Percentiles rank a stretch among this genome's conserved stretches.
Conservation (phyloP, 1,284 basidiomycete species). For the Agroathelia rolfsii region DNA sequence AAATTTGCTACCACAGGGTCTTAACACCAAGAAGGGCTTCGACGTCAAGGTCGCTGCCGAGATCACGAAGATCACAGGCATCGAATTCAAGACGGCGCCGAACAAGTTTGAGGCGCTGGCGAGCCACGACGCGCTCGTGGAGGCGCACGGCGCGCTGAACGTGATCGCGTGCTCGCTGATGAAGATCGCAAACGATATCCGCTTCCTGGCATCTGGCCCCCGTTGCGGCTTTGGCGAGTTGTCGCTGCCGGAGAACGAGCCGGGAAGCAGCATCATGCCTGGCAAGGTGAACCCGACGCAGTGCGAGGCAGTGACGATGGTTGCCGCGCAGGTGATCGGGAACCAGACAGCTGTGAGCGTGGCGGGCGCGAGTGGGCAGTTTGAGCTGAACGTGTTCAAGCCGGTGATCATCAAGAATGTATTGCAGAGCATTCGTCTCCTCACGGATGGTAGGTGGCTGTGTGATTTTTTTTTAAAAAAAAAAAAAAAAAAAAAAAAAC, state of each 20-base stretch:
- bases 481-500: constrained; percentile 1
- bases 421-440: constrained; percentile 87
- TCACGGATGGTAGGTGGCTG: constrained; percentile 70
- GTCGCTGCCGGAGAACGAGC: constrained; percentile 95
- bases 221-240: constrained; percentile 97
- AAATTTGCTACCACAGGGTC: constrained; percentile 44
- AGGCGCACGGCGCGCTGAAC: constrained; percentile 95
- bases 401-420: constrained; percentile 98
- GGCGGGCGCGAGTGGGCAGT: constrained; percentile 92
- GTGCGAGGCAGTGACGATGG: constrained; percentile 98
- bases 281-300: constrained; percentile 99
- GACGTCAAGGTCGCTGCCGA: constrained; percentile 91
- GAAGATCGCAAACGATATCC: constrained; percentile 99
- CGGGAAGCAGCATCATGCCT: constrained; percentile 99
- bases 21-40: constrained; percentile 96
- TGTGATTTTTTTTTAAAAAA: constrained; percentile 3
- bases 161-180: constrained; percentile 91
- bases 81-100: constrained; percentile 91
- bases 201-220: constrained; percentile 95
- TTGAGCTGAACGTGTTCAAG: constrained; percentile 99
- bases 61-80: constrained; percentile 86
- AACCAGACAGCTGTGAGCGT: constrained; percentile 93
- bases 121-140: constrained; percentile 93
- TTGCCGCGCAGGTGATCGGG: constrained; percentile 97
- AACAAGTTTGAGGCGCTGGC: constrained; percentile 99